Conservation (phyloP, 208 protist species). For the Crithidia thermophila region DNA sequence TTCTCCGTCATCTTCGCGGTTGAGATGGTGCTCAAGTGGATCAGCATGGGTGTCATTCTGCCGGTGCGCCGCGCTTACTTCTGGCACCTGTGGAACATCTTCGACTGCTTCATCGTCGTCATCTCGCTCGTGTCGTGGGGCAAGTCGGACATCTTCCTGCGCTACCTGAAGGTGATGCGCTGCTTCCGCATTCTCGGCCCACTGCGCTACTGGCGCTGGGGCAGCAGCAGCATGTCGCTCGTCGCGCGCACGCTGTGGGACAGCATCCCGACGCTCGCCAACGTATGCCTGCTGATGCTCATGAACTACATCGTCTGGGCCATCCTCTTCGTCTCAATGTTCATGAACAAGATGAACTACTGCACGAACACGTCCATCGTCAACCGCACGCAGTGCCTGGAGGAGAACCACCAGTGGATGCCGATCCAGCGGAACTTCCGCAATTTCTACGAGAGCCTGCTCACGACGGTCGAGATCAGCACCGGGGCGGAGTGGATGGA, state of each 20-base stretch:
- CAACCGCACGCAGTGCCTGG: conserved; percentile 50
- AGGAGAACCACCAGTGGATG: conserved; percentile 44
- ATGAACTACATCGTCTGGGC: conserved; percentile 94
- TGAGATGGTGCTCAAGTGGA: conserved; percentile 91
- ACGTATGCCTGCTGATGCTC: conserved; percentile 85
- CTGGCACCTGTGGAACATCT: conserved; percentile 88
- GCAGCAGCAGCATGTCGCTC: conserved; percentile 60
- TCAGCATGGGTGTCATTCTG: conserved; percentile 86
- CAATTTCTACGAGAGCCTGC: conserved; percentile 86
- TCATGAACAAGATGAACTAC: conserved; percentile 84
- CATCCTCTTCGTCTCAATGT: conserved; percentile 92
- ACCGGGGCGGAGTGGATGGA: conserved; percentile 90
- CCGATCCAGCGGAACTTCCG: conserved; percentile 81
- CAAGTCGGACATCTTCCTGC: conserved; percentile 40
- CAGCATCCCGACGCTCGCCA: conserved; percentile 79
- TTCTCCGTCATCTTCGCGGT: conserved; percentile 83
- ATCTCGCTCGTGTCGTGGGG: conserved; percentile 80
- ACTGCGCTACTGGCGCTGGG: conserved; percentile 54
- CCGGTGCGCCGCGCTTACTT: conserved; percentile 81
- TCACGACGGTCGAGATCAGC: conserved; percentile 91
- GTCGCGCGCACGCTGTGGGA: conserved; percentile 77
- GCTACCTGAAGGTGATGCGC: conserved; percentile 85
- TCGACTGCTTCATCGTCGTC: conserved; percentile 90
- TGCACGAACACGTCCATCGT: conserved; percentile 58
- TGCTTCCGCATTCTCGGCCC: conserved; percentile 84